Percentiles rank a stretch among this genome's conserved stretches.
phyloP scores from a whole-genome alignment of 139 green algal genomes.

The Trebouxia sp. region DNA sequence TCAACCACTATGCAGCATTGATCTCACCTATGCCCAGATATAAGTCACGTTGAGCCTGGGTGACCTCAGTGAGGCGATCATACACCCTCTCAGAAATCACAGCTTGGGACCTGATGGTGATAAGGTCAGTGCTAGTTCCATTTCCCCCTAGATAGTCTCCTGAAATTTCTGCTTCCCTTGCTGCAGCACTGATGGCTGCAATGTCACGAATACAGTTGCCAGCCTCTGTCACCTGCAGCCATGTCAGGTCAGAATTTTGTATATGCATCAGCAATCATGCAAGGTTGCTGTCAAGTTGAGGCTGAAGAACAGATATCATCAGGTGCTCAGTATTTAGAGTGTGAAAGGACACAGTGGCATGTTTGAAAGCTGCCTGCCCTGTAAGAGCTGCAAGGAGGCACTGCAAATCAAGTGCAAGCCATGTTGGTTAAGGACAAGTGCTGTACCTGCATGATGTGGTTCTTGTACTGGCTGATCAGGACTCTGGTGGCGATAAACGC shows the following conservation, averaged over 20 bases:
- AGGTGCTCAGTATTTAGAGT: neutral
- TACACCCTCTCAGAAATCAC: neutral
- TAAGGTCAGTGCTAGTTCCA: neutral
- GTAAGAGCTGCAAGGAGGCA: too few relatives aligned
- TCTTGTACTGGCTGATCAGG: neutral
- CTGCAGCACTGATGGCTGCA: neutral
- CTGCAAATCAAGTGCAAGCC: too few relatives aligned
- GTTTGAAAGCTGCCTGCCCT: neutral
- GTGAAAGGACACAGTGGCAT: neutral
- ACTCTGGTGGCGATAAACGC: neutral
- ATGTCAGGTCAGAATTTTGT: neutral
- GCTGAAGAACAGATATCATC: neutral
- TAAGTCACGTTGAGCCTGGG: neutral
- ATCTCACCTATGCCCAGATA: conserved; percentile 13
- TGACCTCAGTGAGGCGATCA: neutral
- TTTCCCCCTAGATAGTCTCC: neutral
- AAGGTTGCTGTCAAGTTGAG: neutral
- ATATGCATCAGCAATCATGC: neutral
- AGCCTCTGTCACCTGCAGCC: neutral
- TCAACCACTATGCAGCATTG: neutral
- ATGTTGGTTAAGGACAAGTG: too few relatives aligned
- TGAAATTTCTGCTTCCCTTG: neutral
- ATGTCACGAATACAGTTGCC: neutral
- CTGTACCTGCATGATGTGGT: neutral
- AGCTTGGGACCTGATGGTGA: neutral